Evolutionary conservation across 1,284 basidiomycete species (phyloP).

Genomic region (Xerocomus alliaceus): DNA sequence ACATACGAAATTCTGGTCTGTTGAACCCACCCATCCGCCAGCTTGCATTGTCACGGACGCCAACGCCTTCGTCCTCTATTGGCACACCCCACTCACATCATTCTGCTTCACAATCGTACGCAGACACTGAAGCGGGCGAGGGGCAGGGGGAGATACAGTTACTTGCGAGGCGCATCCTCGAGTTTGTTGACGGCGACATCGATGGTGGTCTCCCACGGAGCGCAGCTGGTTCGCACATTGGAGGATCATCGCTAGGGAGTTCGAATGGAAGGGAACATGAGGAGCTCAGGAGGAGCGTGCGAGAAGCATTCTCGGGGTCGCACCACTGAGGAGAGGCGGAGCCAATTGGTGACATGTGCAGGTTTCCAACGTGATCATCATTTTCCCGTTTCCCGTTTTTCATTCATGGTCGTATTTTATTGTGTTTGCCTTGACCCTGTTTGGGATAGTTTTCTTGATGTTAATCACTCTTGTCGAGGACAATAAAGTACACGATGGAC

Average conservation of each 20-base stretch:
- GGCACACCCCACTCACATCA: slow-evolving; percentile 79
- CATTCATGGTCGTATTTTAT: neutral
- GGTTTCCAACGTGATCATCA: neutral
- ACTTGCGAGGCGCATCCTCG: slow-evolving; percentile 83
- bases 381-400: no score
- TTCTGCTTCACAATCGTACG: slow-evolving; percentile 71
- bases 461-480: no score
- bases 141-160: slow-evolving; percentile 89
- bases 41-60: slow-evolving; percentile 77
- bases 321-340: slow-evolving; percentile 41
- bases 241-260: slow-evolving; percentile 65
- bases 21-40: slow-evolving; percentile 86
- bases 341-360: neutral
- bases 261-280: slow-evolving; percentile 70
- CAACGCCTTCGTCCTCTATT: slow-evolving; percentile 72
- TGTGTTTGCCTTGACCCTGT: slow-evolving; percentile 7
- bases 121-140: slow-evolving; percentile 82
- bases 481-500: no score
- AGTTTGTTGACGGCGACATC: slow-evolving; percentile 77
- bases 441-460: slow-evolving; percentile 25
- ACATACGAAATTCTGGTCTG: slow-evolving; percentile 83
- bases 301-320: slow-evolving; percentile 76
- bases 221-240: slow-evolving; percentile 65
- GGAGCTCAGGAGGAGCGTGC: slow-evolving; percentile 78
- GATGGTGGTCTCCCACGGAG: slow-evolving; percentile 67